A percentile compares a stretch with the other conserved stretches of the same genome.
Conservation (phyloP, 2,329 filamentous ascomycete species). For the Talaromyces sp. region DNA sequence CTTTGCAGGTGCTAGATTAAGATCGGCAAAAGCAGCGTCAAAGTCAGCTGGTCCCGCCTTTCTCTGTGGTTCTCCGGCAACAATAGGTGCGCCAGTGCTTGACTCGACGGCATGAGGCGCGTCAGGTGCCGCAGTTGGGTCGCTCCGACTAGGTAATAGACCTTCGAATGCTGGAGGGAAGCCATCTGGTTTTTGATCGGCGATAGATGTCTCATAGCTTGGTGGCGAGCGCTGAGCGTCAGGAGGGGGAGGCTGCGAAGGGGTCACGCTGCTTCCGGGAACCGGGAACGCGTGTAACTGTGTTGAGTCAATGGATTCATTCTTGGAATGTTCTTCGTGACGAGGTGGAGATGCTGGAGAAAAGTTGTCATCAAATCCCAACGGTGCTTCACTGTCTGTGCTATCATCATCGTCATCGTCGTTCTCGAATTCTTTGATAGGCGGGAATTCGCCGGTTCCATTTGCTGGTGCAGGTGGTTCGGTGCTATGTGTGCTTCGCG, state of each 20-base stretch:
- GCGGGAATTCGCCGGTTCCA: constrained; percentile 72
- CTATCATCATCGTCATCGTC: constrained; percentile 69
- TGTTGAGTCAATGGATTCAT: constrained; percentile 36
- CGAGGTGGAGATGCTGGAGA: constrained; percentile 56
- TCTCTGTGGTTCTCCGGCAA: constrained; percentile 34
- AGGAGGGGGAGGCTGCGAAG: constrained; percentile 47
- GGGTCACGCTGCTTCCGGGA: constrained; percentile 36
- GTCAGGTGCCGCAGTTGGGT: constrained; percentile 40
- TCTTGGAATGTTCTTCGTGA: constrained; percentile 27
- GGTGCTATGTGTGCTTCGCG: constrained; percentile 40
- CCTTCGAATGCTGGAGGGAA: constrained; percentile 40
- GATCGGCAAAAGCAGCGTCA: constrained; percentile 45
- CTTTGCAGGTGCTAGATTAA: constrained; percentile 44
- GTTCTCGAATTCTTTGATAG: constrained; percentile 72
- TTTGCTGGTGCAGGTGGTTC: constrained; percentile 37
- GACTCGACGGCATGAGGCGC: constrained; percentile 40
- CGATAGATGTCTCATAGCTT: constrained; percentile 32
- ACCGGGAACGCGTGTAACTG: constrained; percentile 39
- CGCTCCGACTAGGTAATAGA: constrained; percentile 38
- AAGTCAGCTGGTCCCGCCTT: constrained; percentile 43
- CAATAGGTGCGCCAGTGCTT: constrained; percentile 35
- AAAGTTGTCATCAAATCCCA: constrained; percentile 91
- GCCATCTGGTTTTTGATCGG: constrained; percentile 27
- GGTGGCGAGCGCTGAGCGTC: constrained; percentile 58
- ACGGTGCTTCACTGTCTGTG: constrained; percentile 61